Conservation (phyloP, 1,284 basidiomycete species). For the Tylopilus orsonianus region DNA sequence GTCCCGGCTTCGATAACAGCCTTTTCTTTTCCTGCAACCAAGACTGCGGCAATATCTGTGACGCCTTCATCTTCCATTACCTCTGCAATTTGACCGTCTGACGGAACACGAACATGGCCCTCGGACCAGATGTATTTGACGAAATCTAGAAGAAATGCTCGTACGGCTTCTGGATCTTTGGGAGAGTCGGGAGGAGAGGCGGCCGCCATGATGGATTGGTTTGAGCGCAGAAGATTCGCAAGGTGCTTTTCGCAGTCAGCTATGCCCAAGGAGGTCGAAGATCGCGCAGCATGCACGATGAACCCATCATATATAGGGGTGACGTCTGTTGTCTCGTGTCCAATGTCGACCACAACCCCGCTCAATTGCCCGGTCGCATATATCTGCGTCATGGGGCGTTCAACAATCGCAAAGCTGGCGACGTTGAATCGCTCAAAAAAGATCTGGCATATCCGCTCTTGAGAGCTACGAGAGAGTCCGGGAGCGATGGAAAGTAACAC, state of each 20-base stretch:
- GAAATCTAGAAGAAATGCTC: slow-evolving; percentile 55
- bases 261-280: slow-evolving; percentile 65
- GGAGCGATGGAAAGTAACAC: slow-evolving; percentile 74
- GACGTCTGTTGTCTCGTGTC: slow-evolving; percentile 73
- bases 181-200: slow-evolving; percentile 55
- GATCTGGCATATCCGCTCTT: slow-evolving; percentile 79
- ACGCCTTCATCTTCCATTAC: slow-evolving; percentile 80
- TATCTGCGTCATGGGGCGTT: slow-evolving; percentile 82
- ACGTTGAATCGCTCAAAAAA: slow-evolving; percentile 97
- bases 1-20: slow-evolving; percentile 79
- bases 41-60: slow-evolving; percentile 80
- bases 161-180: slow-evolving; percentile 45
- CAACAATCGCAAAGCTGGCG: slow-evolving; percentile 81
- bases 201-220: slow-evolving; percentile 63
- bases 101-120: slow-evolving; percentile 67
- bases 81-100: slow-evolving; percentile 63
- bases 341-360: slow-evolving; percentile 87
- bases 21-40: slow-evolving; percentile 79
- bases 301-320: slow-evolving; percentile 81
- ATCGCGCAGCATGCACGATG: slow-evolving; percentile 59
- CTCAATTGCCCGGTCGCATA: slow-evolving; percentile 80
- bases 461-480: slow-evolving; percentile 69
- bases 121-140: slow-evolving; percentile 60
- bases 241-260: slow-evolving; percentile 77
- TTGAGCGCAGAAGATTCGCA: slow-evolving; percentile 65